phyloP scores from a whole-genome alignment of 108 stramenopile genomes.

The Tribonema minus region DNA sequence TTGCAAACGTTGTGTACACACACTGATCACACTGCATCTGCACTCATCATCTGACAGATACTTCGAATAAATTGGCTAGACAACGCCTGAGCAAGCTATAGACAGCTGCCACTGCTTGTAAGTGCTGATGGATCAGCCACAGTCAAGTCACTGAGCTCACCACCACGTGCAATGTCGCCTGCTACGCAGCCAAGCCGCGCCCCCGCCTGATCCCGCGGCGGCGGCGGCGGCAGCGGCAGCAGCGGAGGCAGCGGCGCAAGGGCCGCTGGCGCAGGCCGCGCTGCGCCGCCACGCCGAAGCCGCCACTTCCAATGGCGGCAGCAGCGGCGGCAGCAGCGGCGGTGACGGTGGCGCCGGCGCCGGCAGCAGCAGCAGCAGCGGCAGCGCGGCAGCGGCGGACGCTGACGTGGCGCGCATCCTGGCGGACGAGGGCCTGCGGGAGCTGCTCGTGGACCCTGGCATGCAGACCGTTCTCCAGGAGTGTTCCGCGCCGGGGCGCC shows the following conservation, averaged over 20 bases:
- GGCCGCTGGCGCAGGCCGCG: slow-evolving; percentile 22
- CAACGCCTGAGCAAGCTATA: too few relatives aligned
- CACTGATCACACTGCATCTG: too few relatives aligned
- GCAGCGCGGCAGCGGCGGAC: background rate
- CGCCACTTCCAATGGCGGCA: background rate
- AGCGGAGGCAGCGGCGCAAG: slow-evolving; percentile 5
- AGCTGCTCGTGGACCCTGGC: slow-evolving; percentile 36
- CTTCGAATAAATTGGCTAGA: too few relatives aligned
- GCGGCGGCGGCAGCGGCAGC: slow-evolving; percentile 1
- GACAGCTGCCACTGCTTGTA: too few relatives aligned
- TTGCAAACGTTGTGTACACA: too few relatives aligned
- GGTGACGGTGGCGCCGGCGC: background rate
- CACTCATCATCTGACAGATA: too few relatives aligned
- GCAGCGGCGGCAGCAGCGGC: slow-evolving; percentile 5
- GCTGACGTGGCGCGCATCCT: slow-evolving; percentile 2
- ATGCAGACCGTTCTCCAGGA: slow-evolving; percentile 39
- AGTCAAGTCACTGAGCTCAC: too few relatives aligned
- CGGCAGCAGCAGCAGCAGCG: background rate
- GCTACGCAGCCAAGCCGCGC: too few relatives aligned
- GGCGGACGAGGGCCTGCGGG: slow-evolving; percentile 21
- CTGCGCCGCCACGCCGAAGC: slow-evolving; percentile 12
- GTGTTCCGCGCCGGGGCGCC: background rate
- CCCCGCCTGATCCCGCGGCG: background rate
- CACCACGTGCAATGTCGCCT: too few relatives aligned
- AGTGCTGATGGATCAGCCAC: too few relatives aligned